These are phyloP conservation scores for Colletotrichum zoysiae DNA, from an alignment of 2,329 filamentous ascomycete genomes.

Conservation along the genomic window DNA sequence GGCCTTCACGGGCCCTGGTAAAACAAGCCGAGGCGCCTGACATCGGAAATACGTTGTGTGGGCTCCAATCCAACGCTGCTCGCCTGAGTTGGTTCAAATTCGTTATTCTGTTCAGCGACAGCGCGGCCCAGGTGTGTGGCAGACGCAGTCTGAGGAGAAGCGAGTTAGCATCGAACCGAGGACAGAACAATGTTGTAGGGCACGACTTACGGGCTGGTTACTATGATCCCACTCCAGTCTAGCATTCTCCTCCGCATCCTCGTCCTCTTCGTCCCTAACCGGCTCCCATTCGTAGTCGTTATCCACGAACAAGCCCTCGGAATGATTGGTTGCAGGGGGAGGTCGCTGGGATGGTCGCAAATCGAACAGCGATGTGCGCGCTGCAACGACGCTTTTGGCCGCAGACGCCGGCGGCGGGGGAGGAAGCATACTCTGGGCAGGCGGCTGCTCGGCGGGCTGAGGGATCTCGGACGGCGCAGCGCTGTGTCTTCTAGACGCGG, in stretches of 20 bases:
- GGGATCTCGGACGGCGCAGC: conserved; percentile 53
- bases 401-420: conserved; percentile 47
- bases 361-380: conserved; percentile 52
- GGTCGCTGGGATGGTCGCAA: conserved; percentile 66
- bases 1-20: conserved; percentile 45
- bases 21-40: conserved; percentile 62
- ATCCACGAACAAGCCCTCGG: conserved; percentile 81
- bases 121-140: conserved; percentile 58
- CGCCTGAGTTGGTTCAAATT: conserved; percentile 45
- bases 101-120: conserved; percentile 46
- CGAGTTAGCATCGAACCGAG: conserved; percentile 47
- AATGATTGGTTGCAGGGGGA: conserved; percentile 68
- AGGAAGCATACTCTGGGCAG: conserved; percentile 46
- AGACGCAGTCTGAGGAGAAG: conserved; percentile 56
- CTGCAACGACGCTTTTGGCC: conserved; percentile 20
- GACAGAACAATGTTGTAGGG: neutral
- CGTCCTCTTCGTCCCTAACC: conserved; percentile 68
- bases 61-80: conserved; percentile 66
- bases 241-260: conserved; percentile 74
- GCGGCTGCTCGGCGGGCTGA: conserved; percentile 44
- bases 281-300: conserved; percentile 82
- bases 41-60: conserved; percentile 80
- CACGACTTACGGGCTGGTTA: conserved; percentile 67
- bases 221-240: conserved; percentile 82
- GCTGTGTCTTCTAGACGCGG: conserved; percentile 60